phyloP scores from a whole-genome alignment of 139 green algal genomes.

The Chlamydomonas sp. region DNA sequence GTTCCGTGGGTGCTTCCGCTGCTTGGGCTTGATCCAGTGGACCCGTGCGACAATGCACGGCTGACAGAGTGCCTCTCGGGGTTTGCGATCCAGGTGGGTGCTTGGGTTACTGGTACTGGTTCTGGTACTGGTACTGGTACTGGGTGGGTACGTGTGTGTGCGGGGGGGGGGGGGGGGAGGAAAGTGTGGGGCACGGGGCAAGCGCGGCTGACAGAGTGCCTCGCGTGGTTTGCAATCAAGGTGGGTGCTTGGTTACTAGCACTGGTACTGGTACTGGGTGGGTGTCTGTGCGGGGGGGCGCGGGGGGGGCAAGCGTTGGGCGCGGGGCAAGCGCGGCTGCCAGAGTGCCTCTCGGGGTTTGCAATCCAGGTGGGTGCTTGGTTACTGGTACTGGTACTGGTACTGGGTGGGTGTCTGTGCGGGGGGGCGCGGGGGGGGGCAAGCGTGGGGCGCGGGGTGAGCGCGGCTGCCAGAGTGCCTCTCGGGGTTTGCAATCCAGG shows the following conservation, averaged over 20 bases:
- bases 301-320: not conserved
- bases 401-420: too few species aligned
- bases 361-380: not conserved
- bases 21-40: not conserved
- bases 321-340: not conserved
- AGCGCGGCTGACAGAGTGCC: not conserved
- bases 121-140: not conserved
- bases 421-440: too few species aligned
- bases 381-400: not conserved
- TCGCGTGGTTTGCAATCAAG: slow-evolving; percentile 14
- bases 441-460: too few species aligned
- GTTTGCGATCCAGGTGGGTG: slow-evolving; percentile 15
- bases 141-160: not conserved
- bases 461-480: too few species aligned
- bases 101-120: too few species aligned
- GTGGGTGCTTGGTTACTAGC: not conserved
- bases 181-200: not conserved
- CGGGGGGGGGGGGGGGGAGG: not conserved
- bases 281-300: not conserved
- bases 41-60: not conserved
- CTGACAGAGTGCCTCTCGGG: slow-evolving; percentile 9
- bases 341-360: too few species aligned
- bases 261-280: not conserved
- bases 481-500: slow-evolving; percentile 15
- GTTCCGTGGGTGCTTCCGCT: slow-evolving; percentile 19